These are phyloP conservation scores for Chlorella sp. DNA, from an alignment of 139 green algal genomes.

Conservation along the genomic window DNA sequence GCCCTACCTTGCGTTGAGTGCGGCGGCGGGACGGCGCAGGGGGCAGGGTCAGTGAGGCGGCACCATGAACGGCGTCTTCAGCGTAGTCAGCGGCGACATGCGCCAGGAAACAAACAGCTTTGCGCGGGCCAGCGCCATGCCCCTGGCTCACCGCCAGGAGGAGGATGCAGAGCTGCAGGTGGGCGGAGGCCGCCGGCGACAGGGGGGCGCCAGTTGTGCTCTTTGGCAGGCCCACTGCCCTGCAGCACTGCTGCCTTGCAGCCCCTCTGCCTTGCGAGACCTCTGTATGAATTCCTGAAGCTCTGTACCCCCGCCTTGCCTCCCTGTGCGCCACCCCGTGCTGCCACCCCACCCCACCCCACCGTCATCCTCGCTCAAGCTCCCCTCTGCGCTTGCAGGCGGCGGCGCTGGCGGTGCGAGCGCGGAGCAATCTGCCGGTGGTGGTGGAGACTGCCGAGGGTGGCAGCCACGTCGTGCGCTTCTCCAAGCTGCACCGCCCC, in stretches of 20 bases:
- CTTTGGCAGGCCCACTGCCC: no score
- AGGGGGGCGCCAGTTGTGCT: no score
- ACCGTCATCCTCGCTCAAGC: not conserved
- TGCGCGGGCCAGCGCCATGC: not conserved
- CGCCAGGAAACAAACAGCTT: not conserved
- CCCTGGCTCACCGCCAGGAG: not conserved
- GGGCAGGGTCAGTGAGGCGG: no score
- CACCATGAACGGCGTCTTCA: not conserved
- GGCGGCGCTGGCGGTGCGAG: not conserved
- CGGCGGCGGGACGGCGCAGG: no score
- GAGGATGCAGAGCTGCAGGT: not conserved
- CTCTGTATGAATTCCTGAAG: no score
- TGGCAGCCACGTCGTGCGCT: conserved; percentile 67
- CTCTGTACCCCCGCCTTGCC: no score
- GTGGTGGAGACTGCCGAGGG: not conserved
- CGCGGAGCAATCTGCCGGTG: not conserved
- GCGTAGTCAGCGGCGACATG: not conserved
- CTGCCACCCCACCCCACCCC: no score
- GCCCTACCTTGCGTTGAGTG: no score
- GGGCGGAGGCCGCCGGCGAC: no score
- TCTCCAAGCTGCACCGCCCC: conserved; percentile 66
- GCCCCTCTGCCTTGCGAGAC: not conserved
- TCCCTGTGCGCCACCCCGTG: not conserved
- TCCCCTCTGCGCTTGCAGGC: not conserved
- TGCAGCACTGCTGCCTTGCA: not conserved